Evolutionary conservation across 2,329 filamentous ascomycete species (phyloP), one percentile per base, ranked within the genome.

Genomic region (Raffaelea arxii): DNA sequence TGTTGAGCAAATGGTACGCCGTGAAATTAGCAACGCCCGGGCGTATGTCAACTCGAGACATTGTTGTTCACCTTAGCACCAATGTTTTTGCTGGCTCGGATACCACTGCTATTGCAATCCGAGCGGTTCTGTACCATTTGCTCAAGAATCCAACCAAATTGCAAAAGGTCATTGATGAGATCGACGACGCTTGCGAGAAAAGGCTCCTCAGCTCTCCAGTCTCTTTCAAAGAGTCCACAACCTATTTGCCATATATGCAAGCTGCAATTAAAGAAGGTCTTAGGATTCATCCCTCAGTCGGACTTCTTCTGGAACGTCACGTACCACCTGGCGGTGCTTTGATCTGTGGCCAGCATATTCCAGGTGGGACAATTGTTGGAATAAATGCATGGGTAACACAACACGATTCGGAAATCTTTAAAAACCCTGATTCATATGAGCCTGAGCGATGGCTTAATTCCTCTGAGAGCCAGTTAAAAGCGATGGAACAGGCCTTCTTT

Each of bases 261-360:
- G 74, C 74, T 3, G 67, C 74, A 3, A 63, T 78, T 19, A 69
- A 67, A 19, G 77, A 80, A 55, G 64, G 68, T 1, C 58, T 71
- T 51, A 66, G 74, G 3, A 57, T 75, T 11, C 70, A 75, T 51
- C 72, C 74, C 1, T 65, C 62, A 2, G 61, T 75, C 3, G 67
- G 63, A 10, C 64, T 75, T 51, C 55, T 67, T 4, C 61, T 78
- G 16, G 71, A 77, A 54, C 70, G 75, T 1, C 56, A 70, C 18
- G 72, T 76, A 0, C 74, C 73, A 1, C 39, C 53, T 0, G 57
- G 54, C 5, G 67, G 70, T 18, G 16, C 16, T 6, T 12, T 10
- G 14, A 10, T 36, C 16, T 1, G 54, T 67, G 6, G 55, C 3
- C 55, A 54, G 3, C 53, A 61, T 25, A 54, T 70, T 4, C 62